Percentiles rank a stretch among this genome's conserved stretches.
Evolutionary conservation across 495 filamentous ascomycete species (phyloP).

Genomic region (Coniosporium apollinis): DNA sequence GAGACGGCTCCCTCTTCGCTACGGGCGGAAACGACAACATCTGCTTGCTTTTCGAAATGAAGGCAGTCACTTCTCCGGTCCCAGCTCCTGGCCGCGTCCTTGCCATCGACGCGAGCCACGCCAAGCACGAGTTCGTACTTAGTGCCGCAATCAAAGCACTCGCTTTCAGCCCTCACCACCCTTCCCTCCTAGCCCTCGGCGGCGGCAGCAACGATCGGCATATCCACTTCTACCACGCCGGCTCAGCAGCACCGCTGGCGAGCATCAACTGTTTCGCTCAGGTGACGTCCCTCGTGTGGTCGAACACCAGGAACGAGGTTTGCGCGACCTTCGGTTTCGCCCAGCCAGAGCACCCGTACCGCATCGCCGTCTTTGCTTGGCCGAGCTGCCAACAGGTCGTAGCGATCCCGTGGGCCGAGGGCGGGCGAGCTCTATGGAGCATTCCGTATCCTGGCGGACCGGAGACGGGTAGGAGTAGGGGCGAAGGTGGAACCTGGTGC

Average conservation of each 20-base stretch:
- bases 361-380: conserved; percentile 93
- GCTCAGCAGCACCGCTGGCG: conserved; percentile 68
- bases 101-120: conserved; percentile 26
- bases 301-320: conserved; percentile 68
- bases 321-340: conserved; percentile 88
- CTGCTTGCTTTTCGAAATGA: conserved; percentile 61
- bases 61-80: conserved; percentile 7
- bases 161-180: conserved; percentile 92
- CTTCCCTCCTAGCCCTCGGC: conserved; percentile 73
- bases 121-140: conserved; percentile 57
- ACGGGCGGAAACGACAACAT: conserved; percentile 86
- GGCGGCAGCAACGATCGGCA: conserved; percentile 87
- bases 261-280: conserved; percentile 88
- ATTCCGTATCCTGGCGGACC: conserved; percentile 51
- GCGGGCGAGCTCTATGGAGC: conserved; percentile 63
- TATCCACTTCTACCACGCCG: conserved; percentile 90
- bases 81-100: conserved; percentile 6
- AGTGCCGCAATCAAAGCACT: conserved; percentile 90
- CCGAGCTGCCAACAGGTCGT: conserved; percentile 80
- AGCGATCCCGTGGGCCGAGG: conserved; percentile 72
- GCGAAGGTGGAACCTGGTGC: conserved; percentile 36
- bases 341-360: conserved; percentile 79
- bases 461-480: conserved; percentile 16
- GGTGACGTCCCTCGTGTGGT: conserved; percentile 88
- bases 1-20: conserved; percentile 57